Percentiles rank a stretch among this genome's conserved stretches.
Conservation (phyloP, 768 basidiomycete species). For the Naganishia friedmannii region DNA sequence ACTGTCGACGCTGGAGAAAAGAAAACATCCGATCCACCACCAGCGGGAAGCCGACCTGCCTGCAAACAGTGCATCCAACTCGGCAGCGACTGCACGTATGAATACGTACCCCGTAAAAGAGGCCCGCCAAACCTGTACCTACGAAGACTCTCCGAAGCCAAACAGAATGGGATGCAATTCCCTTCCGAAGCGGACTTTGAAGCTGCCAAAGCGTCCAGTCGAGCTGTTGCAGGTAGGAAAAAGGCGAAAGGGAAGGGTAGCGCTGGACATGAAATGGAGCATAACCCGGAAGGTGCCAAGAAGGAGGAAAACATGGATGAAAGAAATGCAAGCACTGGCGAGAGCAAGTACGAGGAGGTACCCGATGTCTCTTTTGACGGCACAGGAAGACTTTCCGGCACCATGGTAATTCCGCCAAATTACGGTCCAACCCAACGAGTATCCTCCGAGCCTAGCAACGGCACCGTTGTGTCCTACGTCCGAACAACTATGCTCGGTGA, state of each 20-base stretch:
- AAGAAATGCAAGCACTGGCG: too few species aligned
- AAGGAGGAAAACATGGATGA: not conserved
- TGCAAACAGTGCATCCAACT: conserved; percentile 85
- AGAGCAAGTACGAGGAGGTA: not conserved
- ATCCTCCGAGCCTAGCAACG: not conserved
- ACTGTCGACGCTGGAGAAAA: not conserved
- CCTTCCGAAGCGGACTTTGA: conserved; percentile 16
- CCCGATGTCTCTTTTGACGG: not conserved
- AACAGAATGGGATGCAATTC: conserved; percentile 5
- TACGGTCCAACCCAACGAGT: not conserved
- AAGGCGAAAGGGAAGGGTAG: conserved; percentile 14
- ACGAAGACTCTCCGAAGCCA: conserved; percentile 18
- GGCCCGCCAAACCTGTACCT: conserved; percentile 83
- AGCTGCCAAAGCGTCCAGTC: conserved; percentile 22
- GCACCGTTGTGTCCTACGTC: not conserved
- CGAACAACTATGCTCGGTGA: not conserved
- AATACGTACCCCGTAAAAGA: conserved; percentile 89
- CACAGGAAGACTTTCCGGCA: not conserved
- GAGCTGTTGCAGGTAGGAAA: conserved; percentile 5
- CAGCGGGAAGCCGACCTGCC: conserved; percentile 1
- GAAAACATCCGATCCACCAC: not conserved
- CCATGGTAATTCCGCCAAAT: not conserved
- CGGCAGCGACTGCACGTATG: conserved; percentile 80
- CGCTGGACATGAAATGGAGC: conserved; percentile 11
- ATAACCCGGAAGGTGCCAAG: not conserved